Percentiles rank a stretch among this genome's conserved stretches.
Conservation (phyloP, 2,329 filamentous ascomycete species). For the Hypomyces rosellus region DNA sequence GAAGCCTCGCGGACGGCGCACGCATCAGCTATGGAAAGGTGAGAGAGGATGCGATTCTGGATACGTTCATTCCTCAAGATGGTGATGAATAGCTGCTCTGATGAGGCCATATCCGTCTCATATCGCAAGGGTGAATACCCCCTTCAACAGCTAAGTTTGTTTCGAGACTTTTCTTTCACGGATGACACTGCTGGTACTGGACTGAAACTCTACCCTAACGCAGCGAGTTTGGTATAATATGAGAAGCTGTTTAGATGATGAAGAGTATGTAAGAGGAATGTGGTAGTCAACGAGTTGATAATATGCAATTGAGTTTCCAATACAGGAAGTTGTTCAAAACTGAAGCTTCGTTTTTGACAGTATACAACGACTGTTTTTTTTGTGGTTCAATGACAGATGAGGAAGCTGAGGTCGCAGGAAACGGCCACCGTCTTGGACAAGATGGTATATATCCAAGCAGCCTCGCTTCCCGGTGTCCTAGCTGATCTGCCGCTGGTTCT, state of each 20-base stretch:
- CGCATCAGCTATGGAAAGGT: conserved; percentile 45
- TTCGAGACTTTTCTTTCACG: background rate
- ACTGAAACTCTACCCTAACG: background rate
- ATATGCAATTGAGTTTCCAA: background rate
- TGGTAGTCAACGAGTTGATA: too few species aligned
- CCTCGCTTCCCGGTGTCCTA: background rate
- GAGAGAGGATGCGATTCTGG: conserved; percentile 43
- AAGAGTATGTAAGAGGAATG: too few species aligned
- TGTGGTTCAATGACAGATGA: background rate
- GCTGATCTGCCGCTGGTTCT: background rate
- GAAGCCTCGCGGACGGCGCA: conserved; percentile 59
- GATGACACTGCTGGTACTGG: background rate
- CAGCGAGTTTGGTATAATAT: background rate
- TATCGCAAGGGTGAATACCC: conserved; percentile 29
- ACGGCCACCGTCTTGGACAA: background rate
- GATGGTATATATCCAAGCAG: conserved; percentile 6
- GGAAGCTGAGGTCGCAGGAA: background rate
- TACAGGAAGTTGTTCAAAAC: background rate
- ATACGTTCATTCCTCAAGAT: conserved; percentile 48
- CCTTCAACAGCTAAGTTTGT: background rate
- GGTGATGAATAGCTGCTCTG: conserved; percentile 45
- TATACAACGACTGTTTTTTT: background rate
- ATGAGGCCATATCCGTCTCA: conserved; percentile 47
- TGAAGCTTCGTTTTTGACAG: background rate
- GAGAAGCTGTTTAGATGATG: too few species aligned